Evolutionary conservation across 176 grass and related monocot species (phyloP), one percentile per base, ranked within the genome.

Genomic region (Dactylis glomerata): DNA sequence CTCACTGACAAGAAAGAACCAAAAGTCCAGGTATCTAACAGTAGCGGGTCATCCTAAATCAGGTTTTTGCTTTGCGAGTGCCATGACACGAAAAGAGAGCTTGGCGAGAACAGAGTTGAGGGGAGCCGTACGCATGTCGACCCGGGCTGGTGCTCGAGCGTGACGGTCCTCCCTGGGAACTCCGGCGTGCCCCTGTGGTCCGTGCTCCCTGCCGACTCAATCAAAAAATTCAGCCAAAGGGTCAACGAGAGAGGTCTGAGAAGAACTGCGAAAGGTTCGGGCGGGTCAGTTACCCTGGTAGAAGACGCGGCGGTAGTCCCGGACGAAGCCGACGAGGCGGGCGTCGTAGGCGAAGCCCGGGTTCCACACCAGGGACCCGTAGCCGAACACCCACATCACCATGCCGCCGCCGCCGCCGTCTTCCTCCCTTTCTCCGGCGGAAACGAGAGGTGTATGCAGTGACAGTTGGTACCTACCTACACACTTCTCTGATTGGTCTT

Each of bases 281-380:
- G 32, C 34, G 17, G 2, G 41, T 16, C 2, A 10, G 7, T 1
- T 82, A 80, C 96, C 96, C 84, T 98, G 93, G 93, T 94, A 98
- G 91, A 98, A 98, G 81, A 94, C 93, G 28, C 89, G 89, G 78
- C 88, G 88, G 86, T 96, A 91, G 82, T 89, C 89, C 70, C 75
- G 30, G 86, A 99, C 87, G 89, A 96, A 96, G 67, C 96, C 93
- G 69, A 94, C 81, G 85, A 92, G 34, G 86, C 85, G 75, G 79
- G 81, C 91, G 77, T 99, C 93, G 91, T 92, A 89, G 79, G 75
- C 79, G 84, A 99, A 99, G 9, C 96, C 91, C 3, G 93, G 87
- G 47, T 95, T 94, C 96, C 96, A 96, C 50, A 98, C 92, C 46
- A 95, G 86, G 1, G 93, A 98, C 17, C 96, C 96, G 63, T 98